Base-by-base conservation (phyloP, 2,329 filamentous ascomycete genomes). In the Hypoxylon sp. region DNA sequence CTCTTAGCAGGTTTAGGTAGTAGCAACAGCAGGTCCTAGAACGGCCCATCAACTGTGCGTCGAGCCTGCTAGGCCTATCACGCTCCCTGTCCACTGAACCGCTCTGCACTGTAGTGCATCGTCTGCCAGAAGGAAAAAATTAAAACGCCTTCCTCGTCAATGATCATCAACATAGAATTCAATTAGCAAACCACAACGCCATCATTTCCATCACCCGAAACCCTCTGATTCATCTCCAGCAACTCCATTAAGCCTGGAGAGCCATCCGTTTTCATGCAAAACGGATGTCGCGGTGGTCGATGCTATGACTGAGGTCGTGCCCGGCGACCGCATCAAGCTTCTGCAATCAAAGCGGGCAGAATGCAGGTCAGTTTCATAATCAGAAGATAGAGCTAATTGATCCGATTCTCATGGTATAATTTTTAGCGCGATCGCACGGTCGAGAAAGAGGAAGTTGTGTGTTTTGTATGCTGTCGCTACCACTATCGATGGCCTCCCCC, bases 361-460 rank as follows among this genome's bases (percentile, higher is more conserved):
- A 81, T 84, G 83, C 79, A 87, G 83, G 87, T 89, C 74, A 82
- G 84, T 81, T 36, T 61, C 66, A 63, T 64, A 72, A 70, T 75
- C 77, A 79, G 66, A 72, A 58, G 78, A 84, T 80, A 82, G 82
- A 80, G 80, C 80, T 70, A 72, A 76, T 77, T 83, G 81, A 82
- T 82, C 80, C 81, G 81, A 83, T 83, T 72, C 75, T 72, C 78
- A 79, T 71, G 77, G 81, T 85, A 70, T 76, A 58, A 72, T 74
- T 80, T 53, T 64, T 77, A 91, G 89, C 81, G 84, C 86, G 86
- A 89, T 91, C 86, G 87, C 91, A 84, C 86, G 85, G 80, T 93
- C 91, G 85, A 91, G 92, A 81, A 96, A 96, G 87, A 90, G 93
- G 80, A 96, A 96, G 85, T 86, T 97, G 78, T 90, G 91, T 79